Base-by-base conservation (phyloP, 306 rosid species). In the Vigna mungo region DNA sequence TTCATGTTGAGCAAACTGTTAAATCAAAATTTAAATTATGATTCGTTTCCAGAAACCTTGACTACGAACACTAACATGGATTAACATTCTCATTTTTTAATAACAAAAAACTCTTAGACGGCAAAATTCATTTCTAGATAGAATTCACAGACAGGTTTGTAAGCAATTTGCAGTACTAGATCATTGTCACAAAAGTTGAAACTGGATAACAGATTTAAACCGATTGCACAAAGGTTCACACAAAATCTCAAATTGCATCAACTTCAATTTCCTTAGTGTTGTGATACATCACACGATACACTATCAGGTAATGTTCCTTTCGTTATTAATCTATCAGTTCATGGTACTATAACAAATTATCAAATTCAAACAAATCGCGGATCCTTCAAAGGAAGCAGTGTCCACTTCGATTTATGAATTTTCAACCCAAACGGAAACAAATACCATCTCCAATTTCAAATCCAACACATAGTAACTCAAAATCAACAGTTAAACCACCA, bases 311-410 rank as follows among this genome's bases (percentile, higher is more conserved):
- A 17, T 11, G 9, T 61, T 25, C 66, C 17, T 32, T 25, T 20
- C 32, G 16, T 60, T 4, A 1, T 59, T 17, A 36, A 16, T 55
- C 12, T 30, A 67, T 20, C 4, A 3, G 61, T 25, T 59, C 17
- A 46, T 2, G 39, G 9, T 5, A 65, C 15, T 37, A 37, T n/a
- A 8, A 13, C 30, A 0, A 70, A 58, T n/a, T 13, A 68, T 58
- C 63, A 82, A 76, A 62, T 39, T 58, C 55, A 76, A 76, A 62
- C 60, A 68, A 65, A 44, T 51, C 76, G 18, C 18, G 9, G 69
- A 48, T 68, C 83, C 73, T 60, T 61, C 62, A 44, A 47, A 68
- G n/a, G 51, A 75, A 75, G 74, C 66, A 80, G 18, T 37, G 34
- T 46, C 80, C 53, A 53, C 23, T 48, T 30, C 54, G 16, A 75